These are phyloP conservation scores for Sesbania bispinosa DNA, from an alignment of 306 rosid species.

Conservation along the genomic window DNA sequence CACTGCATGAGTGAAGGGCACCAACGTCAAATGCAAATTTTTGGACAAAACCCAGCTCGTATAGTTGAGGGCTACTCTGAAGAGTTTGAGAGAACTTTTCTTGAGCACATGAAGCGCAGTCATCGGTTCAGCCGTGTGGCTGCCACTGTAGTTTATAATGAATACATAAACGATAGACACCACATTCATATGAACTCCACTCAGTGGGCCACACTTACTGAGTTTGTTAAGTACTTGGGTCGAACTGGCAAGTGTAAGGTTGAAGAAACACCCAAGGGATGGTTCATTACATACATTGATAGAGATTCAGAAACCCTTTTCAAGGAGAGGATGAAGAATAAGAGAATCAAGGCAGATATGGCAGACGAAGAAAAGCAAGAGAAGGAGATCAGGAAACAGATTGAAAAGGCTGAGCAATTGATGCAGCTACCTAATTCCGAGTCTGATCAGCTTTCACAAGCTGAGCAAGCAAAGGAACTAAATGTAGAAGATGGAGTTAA, in stretches of 20 bases:
- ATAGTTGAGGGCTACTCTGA: conserved; percentile 76
- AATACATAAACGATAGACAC: conserved; percentile 76
- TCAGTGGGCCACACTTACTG: conserved; percentile 77
- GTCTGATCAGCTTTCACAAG: conserved; percentile 34
- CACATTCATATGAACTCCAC: conserved; percentile 91
- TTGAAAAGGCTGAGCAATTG: conserved; percentile 63
- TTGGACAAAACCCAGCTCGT: conserved; percentile 73
- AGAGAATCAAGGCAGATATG: conserved; percentile 63
- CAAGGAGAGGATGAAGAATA: conserved; percentile 72
- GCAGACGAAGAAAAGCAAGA: conserved; percentile 90
- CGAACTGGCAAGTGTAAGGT: conserved; percentile 80
- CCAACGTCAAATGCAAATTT: conserved; percentile 91
- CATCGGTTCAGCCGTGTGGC: conserved; percentile 88
- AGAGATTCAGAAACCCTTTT: conserved; percentile 75
- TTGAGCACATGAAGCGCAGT: conserved; percentile 87
- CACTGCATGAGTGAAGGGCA: conserved; percentile 94
- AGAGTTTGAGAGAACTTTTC: conserved; percentile 68
- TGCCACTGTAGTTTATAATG: conserved; percentile 89
- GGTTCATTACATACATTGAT: conserved; percentile 90
- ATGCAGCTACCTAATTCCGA: conserved; percentile 36
- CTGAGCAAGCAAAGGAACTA: conserved; percentile 43
- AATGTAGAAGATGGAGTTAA: conserved; percentile 63
- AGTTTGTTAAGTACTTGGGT: conserved; percentile 85
- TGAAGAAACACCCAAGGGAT: conserved; percentile 89
- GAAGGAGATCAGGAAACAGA: conserved; percentile 76